A percentile compares a stretch with the other conserved stretches of the same genome.
phyloP scores from a whole-genome alignment of 495 filamentous ascomycete genomes.

The Aspergillus nanangensis region DNA sequence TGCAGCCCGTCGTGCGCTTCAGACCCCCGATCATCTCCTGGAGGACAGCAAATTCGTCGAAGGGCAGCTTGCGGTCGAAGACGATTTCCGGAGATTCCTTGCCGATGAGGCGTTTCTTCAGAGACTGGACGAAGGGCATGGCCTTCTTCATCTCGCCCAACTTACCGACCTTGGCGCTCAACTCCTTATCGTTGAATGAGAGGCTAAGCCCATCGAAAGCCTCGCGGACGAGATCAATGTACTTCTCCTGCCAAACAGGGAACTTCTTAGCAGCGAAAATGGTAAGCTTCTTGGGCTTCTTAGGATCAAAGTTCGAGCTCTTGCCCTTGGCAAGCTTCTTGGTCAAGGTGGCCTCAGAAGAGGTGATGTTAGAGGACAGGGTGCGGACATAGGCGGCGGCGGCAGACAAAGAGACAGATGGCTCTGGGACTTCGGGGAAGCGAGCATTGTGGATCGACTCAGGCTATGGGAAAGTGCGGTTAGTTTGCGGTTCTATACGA shows the following conservation, averaged over 20 bases:
- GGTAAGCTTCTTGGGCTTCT: slow-evolving; percentile 84
- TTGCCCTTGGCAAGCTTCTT: slow-evolving; percentile 87
- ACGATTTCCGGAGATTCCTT: slow-evolving; percentile 55
- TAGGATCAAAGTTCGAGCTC: slow-evolving; percentile 72
- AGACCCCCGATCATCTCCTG: slow-evolving; percentile 52
- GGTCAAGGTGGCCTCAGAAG: slow-evolving; percentile 78
- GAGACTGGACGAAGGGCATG: slow-evolving; percentile 89
- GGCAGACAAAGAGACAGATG: slow-evolving; percentile 61
- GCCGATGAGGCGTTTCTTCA: slow-evolving; percentile 76
- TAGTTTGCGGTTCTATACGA: slow-evolving; percentile 9
- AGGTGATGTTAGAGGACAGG: slow-evolving; percentile 75
- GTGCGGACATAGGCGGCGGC: slow-evolving; percentile 74
- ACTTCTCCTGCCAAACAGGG: slow-evolving; percentile 88
- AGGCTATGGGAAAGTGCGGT: slow-evolving; percentile 23
- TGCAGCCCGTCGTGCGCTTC: slow-evolving; percentile 61
- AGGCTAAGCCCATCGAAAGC: slow-evolving; percentile 53
- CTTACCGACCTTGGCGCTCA: slow-evolving; percentile 70
- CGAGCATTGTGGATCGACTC: slow-evolving; percentile 72
- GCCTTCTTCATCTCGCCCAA: slow-evolving; percentile 92
- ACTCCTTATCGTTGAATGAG: slow-evolving; percentile 68
- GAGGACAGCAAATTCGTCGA: slow-evolving; percentile 75
- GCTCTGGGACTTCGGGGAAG: slow-evolving; percentile 68
- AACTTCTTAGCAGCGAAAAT: slow-evolving; percentile 75
- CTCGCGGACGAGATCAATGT: slow-evolving; percentile 75
- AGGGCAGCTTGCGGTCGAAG: slow-evolving; percentile 75